Evolutionary conservation across 1,284 basidiomycete species (phyloP), one percentile per base, ranked within the genome.

Genomic region (Tilletiopsis washingtonensis): DNA sequence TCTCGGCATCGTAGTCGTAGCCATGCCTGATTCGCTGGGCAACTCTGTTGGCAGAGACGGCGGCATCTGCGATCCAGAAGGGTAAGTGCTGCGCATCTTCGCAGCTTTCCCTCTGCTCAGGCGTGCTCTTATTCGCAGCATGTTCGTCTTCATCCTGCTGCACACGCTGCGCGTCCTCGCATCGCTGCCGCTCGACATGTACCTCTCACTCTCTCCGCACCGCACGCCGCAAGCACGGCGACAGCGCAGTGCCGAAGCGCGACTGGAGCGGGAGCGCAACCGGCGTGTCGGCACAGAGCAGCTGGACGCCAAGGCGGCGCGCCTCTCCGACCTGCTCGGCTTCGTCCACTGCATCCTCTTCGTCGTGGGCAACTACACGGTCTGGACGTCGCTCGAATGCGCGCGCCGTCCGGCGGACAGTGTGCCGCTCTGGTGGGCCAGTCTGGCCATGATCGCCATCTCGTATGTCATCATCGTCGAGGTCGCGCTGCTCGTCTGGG

Each of bases 381-480:
- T 65, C 27, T 68, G 63, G 45, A 59, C 52, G 43, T 49, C 53
- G 4, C 55, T 59, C 3, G 62, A 64, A 41, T 66, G 62, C 53
- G 55, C 61, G 12, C 55, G 49, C 11, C 37, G 27, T 17, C 65
- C 65, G 3, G 63, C 65, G 0, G 59, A 64, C 24, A 52, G 61
- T 3, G 47, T 57, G 3, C 56, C 64, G 7, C 53, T 68, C 45
- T 68, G 58, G 40, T 65, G 59, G 55, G 36, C 64, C 1, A 47
- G 55, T 5, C 34, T 68, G 39, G 25, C 57, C 11, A 53, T 61
- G 36, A 49, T 68, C 19, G 47, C 52, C 42, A 56, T 66, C 36
- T 49, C 59, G 20, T 68, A 68, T 43, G 34, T 66, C 42, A 52
- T 64, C 39, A 58, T 68, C 19, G 5, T 68, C 24, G 62, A 66